A percentile compares a stretch with the other conserved stretches of the same genome.
Conservation (phyloP, 148 eudicot species). For the Silene uniflora region DNA sequence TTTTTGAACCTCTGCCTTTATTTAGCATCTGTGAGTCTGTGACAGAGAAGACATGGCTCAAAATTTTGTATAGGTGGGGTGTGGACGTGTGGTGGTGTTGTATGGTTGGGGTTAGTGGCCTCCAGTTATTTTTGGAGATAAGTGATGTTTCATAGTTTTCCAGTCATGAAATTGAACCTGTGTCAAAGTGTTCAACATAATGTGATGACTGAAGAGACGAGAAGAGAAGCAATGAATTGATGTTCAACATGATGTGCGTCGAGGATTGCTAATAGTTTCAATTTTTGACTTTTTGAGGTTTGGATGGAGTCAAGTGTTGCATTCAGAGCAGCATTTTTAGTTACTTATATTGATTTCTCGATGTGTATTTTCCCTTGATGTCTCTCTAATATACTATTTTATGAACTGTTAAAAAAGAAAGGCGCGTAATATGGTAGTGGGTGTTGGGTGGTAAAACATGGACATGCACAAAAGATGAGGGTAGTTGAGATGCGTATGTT, state of each 20-base stretch:
- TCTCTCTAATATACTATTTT: no score
- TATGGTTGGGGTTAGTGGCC: background rate
- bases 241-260: background rate
- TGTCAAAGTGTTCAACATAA: background rate
- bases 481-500: no score
- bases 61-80: background rate
- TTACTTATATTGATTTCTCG: no score
- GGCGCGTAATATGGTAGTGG: no score
- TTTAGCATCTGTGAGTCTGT: background rate
- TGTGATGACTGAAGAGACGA: background rate
- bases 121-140: background rate
- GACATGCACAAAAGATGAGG: no score
- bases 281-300: background rate
- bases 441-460: no score
- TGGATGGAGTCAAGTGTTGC: background rate
- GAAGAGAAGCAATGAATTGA: background rate
- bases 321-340: background rate
- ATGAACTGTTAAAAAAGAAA: no score
- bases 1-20: constrained; percentile 1
- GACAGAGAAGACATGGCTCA: background rate
- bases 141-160: background rate
- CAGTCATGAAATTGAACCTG: background rate
- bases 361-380: no score
- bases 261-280: background rate
- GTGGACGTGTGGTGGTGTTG: background rate